A percentile compares a stretch with the other conserved stretches of the same genome.
These are phyloP conservation scores for Haplosporangium gracile DNA, from an alignment of 192 early-diverging fungal genomes.

Conservation along the genomic window DNA sequence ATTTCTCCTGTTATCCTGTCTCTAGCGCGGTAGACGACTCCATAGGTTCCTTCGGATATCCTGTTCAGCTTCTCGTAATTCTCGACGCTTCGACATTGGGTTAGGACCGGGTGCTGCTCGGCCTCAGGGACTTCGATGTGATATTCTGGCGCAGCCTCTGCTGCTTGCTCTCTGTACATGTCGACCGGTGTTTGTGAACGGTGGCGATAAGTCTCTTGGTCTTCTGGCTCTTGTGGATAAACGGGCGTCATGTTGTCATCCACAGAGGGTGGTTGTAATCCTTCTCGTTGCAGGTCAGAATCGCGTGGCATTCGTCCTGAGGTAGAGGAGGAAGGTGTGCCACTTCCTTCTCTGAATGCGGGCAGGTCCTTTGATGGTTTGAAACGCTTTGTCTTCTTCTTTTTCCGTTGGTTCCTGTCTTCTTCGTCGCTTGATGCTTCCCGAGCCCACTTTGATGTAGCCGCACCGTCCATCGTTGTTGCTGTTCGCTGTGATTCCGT, in stretches of 20 bases:
- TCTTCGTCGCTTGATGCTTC: conserved; percentile 51
- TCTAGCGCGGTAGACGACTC: conserved; percentile 93
- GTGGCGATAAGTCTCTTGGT: not conserved
- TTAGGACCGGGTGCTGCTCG: conserved; percentile 63
- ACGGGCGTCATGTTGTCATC: not conserved
- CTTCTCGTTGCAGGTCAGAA: conserved; percentile 9
- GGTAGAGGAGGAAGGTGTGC: conserved; percentile 26
- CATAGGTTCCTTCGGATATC: conserved; percentile 97
- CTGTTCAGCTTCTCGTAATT: conserved; percentile 95
- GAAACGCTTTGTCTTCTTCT: conserved; percentile 35
- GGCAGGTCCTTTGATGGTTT: conserved; percentile 46
- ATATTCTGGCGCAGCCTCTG: conserved; percentile 23
- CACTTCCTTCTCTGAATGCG: conserved; percentile 32
- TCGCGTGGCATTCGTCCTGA: conserved; percentile 8
- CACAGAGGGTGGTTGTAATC: not conserved
- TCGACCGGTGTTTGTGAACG: not conserved
- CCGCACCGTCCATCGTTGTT: conserved; percentile 25
- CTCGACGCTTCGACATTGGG: conserved; percentile 80
- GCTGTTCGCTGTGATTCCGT: conserved; percentile 6
- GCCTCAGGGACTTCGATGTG: conserved; percentile 29
- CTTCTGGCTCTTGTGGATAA: not conserved
- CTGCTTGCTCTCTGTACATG: not conserved
- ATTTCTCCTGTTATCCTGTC: conserved; percentile 84
- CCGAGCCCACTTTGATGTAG: conserved; percentile 47
- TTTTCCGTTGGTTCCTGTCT: conserved; percentile 22